Conservation (phyloP, 192 early-diverging fungal species). For the Mortierella hygrophila region DNA sequence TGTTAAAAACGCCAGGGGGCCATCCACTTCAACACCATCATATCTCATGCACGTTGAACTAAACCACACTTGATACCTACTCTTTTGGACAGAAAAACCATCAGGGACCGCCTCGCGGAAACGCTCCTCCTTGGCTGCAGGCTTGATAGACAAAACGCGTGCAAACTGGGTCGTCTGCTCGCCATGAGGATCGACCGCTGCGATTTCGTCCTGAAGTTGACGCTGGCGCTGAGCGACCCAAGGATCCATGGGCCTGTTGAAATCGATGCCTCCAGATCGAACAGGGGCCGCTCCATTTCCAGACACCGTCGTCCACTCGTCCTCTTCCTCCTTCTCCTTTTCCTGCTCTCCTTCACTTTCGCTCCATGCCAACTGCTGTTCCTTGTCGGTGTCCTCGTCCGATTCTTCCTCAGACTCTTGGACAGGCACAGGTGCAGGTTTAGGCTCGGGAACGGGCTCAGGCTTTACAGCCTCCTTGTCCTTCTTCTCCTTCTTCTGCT, state of each 20-base stretch:
- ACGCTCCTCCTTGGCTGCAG: constrained; percentile 38
- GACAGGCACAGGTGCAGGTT: neutral
- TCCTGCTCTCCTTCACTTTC: neutral
- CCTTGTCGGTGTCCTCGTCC: constrained; percentile 13
- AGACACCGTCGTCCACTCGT: constrained; percentile 45
- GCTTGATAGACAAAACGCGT: constrained; percentile 52
- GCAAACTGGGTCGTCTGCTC: constrained; percentile 43
- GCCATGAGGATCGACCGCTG: constrained; percentile 47
- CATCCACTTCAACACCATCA: neutral
- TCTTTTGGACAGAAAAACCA: constrained; percentile 44
- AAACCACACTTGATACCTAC: constrained; percentile 13
- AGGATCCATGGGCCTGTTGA: constrained; percentile 54
- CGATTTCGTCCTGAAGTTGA: constrained; percentile 26
- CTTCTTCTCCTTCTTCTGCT: constrained; percentile 31
- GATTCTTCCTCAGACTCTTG: constrained; percentile 16
- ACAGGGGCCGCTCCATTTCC: constrained; percentile 11
- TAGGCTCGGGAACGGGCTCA: neutral
- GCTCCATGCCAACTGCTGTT: constrained; percentile 11
- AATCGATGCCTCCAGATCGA: constrained; percentile 48
- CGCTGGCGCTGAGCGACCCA: constrained; percentile 53
- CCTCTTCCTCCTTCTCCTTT: constrained; percentile 17
- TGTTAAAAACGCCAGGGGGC: too few relatives aligned
- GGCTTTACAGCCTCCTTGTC: constrained; percentile 17
- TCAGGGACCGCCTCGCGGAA: constrained; percentile 48
- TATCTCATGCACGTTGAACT: neutral